Percentiles rank a stretch among this genome's conserved stretches.
Conservation (phyloP, 805 yeast genomes). For the Sugiyamaella marilandica region DNA sequence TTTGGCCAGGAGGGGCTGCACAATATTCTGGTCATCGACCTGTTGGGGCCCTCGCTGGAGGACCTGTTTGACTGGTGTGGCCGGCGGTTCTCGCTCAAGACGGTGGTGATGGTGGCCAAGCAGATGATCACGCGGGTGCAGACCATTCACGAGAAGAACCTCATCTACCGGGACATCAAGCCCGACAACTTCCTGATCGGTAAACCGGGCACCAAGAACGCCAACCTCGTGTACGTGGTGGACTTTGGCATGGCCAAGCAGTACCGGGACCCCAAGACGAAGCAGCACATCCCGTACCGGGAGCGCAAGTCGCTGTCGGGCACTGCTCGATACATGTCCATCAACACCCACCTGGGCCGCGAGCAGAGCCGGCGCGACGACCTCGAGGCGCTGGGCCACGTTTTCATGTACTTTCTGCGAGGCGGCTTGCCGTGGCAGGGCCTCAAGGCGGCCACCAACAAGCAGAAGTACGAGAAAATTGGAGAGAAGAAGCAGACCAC, state of each 20-base stretch:
- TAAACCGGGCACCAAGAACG: slow-evolving; percentile 76
- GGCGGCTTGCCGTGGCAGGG: slow-evolving; percentile 99
- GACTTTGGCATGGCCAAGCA: slow-evolving; percentile 99
- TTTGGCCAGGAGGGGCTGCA: slow-evolving; percentile 98
- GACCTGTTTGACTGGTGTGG: slow-evolving; percentile 99
- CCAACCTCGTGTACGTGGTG: slow-evolving; percentile 80
- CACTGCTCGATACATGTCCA: slow-evolving; percentile 98
- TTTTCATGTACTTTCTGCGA: slow-evolving; percentile 86
- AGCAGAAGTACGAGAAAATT: slow-evolving; percentile 94
- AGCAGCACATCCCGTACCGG: slow-evolving; percentile 92
- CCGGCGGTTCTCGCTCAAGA: slow-evolving; percentile 77
- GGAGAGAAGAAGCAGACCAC: slow-evolving; percentile 95
- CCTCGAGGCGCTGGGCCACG: slow-evolving; percentile 94
- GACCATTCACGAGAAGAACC: slow-evolving; percentile 80
- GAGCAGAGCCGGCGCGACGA: slow-evolving; percentile 97
- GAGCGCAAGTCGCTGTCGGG: slow-evolving; percentile 95
- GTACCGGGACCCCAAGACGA: slow-evolving; percentile 93
- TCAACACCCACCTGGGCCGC: slow-evolving; percentile 94
- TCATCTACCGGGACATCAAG: slow-evolving; percentile 93
- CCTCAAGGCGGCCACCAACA: slow-evolving; percentile 94
- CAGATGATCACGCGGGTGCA: slow-evolving; percentile 90
- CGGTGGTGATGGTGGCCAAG: slow-evolving; percentile 88
- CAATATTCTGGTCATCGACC: slow-evolving; percentile 88
- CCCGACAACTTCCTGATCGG: slow-evolving; percentile 97
- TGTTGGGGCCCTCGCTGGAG: slow-evolving; percentile 92